Evolutionary conservation across 805 yeast genomes (phyloP).

Genomic region (Cyberlindnera galapagoensis): DNA sequence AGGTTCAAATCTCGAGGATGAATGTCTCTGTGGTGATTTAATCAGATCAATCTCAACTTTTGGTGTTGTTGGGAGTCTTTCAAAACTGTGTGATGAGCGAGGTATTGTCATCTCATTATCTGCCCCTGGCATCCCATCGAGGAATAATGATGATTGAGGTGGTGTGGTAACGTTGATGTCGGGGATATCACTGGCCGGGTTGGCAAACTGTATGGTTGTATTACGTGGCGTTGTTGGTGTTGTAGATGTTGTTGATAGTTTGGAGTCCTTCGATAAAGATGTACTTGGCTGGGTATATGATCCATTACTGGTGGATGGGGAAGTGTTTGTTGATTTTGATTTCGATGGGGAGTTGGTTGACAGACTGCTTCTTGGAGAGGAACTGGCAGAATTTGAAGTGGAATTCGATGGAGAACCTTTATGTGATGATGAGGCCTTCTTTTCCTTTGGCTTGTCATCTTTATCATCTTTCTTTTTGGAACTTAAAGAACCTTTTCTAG

Average conservation of each 20-base stretch:
- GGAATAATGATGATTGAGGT: too few relatives aligned
- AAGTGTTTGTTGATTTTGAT: constrained; percentile 8
- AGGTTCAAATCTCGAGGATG: constrained; percentile 87
- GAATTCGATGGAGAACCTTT: constrained; percentile 14
- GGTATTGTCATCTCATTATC: constrained; percentile 26
- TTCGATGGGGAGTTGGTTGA: constrained; percentile 16
- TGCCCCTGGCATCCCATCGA: constrained; percentile 7
- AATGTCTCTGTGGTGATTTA: constrained; percentile 82
- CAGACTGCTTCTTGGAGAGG: constrained; percentile 21
- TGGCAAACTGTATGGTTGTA: constrained; percentile 2
- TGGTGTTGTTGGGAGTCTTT: constrained; percentile 53
- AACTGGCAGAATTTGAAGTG: constrained; percentile 16
- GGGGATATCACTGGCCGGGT: constrained; percentile 5
- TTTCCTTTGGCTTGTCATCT: constrained; percentile 18
- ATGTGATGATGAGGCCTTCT: constrained; percentile 8
- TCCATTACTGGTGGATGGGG: too few relatives aligned
- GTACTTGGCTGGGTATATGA: neutral
- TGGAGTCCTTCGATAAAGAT: neutral
- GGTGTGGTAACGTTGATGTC: constrained; percentile 16
- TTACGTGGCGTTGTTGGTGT: constrained; percentile 1
- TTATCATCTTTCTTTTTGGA: constrained; percentile 37
- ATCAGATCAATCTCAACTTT: constrained; percentile 61
- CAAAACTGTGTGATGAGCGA: constrained; percentile 46
- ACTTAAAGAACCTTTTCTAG: constrained; percentile 27
- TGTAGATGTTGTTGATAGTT: neutral